Conservation (phyloP, 177 flowering plant species). For the Vitis hybrid region DNA sequence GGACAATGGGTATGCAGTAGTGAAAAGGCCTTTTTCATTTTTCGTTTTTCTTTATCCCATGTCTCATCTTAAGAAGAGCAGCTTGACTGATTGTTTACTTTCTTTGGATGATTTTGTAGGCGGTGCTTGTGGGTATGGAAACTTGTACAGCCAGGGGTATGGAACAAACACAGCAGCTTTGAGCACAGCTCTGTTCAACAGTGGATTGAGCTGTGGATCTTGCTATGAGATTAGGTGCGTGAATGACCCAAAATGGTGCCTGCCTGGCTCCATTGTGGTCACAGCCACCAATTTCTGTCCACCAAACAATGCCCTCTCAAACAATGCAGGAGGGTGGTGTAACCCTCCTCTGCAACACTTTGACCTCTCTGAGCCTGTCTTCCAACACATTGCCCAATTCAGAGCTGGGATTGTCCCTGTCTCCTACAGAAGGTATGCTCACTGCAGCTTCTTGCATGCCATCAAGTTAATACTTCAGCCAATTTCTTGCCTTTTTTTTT, state of each 20-base stretch:
- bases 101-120: conserved; percentile 22
- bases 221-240: conserved; percentile 54
- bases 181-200: conserved; percentile 62
- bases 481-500: no score
- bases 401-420: conserved; percentile 65
- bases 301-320: conserved; percentile 53
- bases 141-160: conserved; percentile 60
- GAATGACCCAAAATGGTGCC: conserved; percentile 39
- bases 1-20: conserved; percentile 45
- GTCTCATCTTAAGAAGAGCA: no score
- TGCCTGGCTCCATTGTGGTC: conserved; percentile 51
- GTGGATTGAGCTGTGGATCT: conserved; percentile 55
- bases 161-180: conserved; percentile 70
- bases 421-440: conserved; percentile 46
- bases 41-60: background rate
- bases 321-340: conserved; percentile 70
- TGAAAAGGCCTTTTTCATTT: no score
- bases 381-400: conserved; percentile 58
- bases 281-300: conserved; percentile 76
- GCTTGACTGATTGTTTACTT: no score
- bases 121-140: conserved; percentile 68
- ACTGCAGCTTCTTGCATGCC: background rate
- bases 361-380: conserved; percentile 60
- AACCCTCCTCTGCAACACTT: conserved; percentile 65
- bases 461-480: no score